Conservation (phyloP, 108 stramenopile genomes). For the Fistulifera pelliculosa region DNA sequence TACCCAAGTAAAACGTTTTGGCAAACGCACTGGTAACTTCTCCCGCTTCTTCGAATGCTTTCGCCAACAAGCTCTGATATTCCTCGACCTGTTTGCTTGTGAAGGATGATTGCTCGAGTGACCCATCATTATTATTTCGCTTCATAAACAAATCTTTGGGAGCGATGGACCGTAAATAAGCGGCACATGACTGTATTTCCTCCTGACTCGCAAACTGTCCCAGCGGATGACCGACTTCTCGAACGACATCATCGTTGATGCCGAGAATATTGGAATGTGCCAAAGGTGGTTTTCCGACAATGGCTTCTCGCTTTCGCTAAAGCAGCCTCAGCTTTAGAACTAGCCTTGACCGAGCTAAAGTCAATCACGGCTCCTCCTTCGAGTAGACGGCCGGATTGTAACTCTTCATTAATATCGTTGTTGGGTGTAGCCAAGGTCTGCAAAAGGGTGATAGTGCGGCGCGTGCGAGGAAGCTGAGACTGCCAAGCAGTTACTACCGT, state of each 20-base stretch:
- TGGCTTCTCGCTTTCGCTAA: conserved; percentile 42
- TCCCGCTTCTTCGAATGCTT: conserved; percentile 90
- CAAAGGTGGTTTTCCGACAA: conserved; percentile 3
- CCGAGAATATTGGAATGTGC: conserved; percentile 44
- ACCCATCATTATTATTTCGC: conserved; percentile 12
- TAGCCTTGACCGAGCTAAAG: conserved; percentile 66
- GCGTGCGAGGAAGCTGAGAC: too few species aligned
- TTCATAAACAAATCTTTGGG: conserved; percentile 39
- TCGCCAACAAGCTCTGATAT: conserved; percentile 35
- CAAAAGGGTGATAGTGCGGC: too few species aligned
- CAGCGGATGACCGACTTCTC: conserved; percentile 75
- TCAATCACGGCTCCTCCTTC: conserved; percentile 80
- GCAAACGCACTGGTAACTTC: conserved; percentile 92
- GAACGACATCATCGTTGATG: conserved; percentile 83
- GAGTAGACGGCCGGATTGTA: conserved; percentile 50
- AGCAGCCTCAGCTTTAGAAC: conserved; percentile 65
- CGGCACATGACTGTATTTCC: conserved; percentile 57
- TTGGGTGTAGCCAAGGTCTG: too few species aligned
- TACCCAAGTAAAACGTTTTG: conserved; percentile 95
- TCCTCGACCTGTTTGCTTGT: conserved; percentile 23
- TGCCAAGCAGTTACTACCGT: too few species aligned
- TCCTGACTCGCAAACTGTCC: conserved; percentile 46
- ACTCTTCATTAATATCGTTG: conserved; percentile 16
- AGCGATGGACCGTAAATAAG: conserved; percentile 55
- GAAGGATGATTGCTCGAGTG: conserved; percentile 12